Evolutionary conservation across 306 rosid species (phyloP).

Genomic region (Inga oerstediana): DNA sequence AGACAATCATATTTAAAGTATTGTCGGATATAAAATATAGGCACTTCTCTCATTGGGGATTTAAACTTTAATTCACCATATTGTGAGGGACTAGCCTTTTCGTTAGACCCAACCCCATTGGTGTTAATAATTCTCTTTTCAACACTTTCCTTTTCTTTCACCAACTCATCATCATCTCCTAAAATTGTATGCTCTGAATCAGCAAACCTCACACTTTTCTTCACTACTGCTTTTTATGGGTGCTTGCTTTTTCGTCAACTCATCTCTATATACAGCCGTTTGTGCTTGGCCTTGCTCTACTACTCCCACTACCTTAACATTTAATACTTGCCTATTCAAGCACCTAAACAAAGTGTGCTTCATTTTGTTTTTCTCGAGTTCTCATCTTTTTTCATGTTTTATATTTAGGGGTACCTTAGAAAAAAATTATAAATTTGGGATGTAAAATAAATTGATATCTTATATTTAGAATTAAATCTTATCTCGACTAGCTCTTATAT

Average conservation of each 20-base stretch:
- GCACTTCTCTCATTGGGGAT: too few species aligned
- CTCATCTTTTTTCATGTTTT: too few species aligned
- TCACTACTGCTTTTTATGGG: conserved; percentile 21
- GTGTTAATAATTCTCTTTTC: neutral
- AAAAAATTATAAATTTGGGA: too few species aligned
- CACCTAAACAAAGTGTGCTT: conserved; percentile 28
- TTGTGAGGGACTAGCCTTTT: too few species aligned
- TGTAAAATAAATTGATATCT: too few species aligned
- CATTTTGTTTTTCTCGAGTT: conserved; percentile 14
- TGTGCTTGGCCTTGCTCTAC: neutral
- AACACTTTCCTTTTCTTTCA: conserved; percentile 9
- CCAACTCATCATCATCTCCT: conserved; percentile 40
- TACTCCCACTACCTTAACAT: conserved; percentile 4
- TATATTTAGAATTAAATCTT: too few species aligned
- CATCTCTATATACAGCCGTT: conserved; percentile 51
- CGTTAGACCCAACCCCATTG: too few species aligned
- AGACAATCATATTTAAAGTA: too few species aligned
- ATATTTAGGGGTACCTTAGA: too few species aligned
- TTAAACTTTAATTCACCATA: too few species aligned
- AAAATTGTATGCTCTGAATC: conserved; percentile 41
- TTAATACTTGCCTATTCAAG: conserved; percentile 17
- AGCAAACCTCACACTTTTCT: conserved; percentile 34
- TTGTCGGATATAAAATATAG: too few species aligned
- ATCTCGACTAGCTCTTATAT: too few species aligned
- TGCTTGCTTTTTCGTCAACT: conserved; percentile 33